phyloP scores from a whole-genome alignment of 192 early-diverging fungal species.

The Backusella mclennaniae region DNA sequence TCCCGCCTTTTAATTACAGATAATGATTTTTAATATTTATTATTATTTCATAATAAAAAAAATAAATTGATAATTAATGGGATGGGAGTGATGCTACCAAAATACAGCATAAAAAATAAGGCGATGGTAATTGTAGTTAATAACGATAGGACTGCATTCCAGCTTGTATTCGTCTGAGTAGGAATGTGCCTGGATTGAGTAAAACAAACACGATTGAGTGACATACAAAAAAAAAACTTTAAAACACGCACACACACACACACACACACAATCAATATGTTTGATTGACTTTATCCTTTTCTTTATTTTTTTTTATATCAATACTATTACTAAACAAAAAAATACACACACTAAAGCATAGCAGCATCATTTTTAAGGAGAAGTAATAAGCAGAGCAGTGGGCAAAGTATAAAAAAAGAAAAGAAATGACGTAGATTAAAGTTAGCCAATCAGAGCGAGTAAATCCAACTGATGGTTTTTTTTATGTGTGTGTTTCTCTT shows the following conservation, averaged over 20 bases:
- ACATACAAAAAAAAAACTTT: not conserved
- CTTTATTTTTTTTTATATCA: too few relatives aligned
- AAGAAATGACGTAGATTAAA: not conserved
- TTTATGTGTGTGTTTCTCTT: not conserved
- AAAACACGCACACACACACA: not conserved
- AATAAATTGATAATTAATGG: not conserved
- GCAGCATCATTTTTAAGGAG: too few relatives aligned
- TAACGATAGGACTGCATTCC: not conserved
- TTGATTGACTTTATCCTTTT: not conserved
- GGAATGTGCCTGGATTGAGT: constrained; percentile 3
- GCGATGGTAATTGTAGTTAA: too few relatives aligned
- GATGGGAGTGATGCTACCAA: too few relatives aligned
- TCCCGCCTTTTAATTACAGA: not conserved
- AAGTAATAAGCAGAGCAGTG: not conserved
- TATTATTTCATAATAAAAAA: not conserved
- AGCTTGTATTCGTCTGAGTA: not conserved
- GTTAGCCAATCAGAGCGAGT: not conserved
- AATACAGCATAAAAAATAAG: too few relatives aligned
- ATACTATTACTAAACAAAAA: too few relatives aligned
- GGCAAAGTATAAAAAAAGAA: not conserved
- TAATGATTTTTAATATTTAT: not conserved
- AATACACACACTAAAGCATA: too few relatives aligned
- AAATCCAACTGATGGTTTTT: not conserved
- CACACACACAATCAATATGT: too few relatives aligned
- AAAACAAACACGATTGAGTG: not conserved